These are phyloP conservation scores for Saccharomyces pastorianus DNA, from an alignment of 1,139 yeast genomes.

Conservation along the genomic window DNA sequence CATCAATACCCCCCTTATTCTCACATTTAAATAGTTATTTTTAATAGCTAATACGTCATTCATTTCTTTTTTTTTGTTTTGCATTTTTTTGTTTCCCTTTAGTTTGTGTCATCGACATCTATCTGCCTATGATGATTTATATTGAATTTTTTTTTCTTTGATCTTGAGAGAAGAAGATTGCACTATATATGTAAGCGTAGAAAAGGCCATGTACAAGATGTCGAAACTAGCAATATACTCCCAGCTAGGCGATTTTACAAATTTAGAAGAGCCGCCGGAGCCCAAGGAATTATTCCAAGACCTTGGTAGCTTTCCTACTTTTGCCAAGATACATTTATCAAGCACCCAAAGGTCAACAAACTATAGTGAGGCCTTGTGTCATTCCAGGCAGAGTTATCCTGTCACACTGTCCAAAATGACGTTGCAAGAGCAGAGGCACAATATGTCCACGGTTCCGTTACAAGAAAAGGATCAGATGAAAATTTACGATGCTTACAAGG, in stretches of 20 bases:
- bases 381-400: conserved; percentile 1
- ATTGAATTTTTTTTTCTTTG: too few species aligned
- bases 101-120: not conserved
- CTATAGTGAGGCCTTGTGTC: conserved; percentile 1
- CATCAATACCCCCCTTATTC: not conserved
- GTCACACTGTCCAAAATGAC: not conserved
- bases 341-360: conserved; percentile 7
- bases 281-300: conserved; percentile 8
- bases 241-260: conserved; percentile 6
- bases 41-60: too few species aligned
- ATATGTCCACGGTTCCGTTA: not conserved
- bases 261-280: conserved; percentile 11
- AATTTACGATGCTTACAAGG: too few species aligned
- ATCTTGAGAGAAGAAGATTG: not conserved
- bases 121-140: not conserved
- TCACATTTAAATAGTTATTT: too few species aligned
- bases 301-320: not conserved
- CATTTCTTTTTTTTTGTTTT: too few species aligned
- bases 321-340: not conserved
- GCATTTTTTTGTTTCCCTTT: not conserved
- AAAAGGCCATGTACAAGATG: not conserved
- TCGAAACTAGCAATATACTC: conserved; percentile 3
- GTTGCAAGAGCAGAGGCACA: not conserved
- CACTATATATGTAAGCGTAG: too few species aligned
- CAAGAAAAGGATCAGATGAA: too few species aligned